A percentile compares a stretch with the other conserved stretches of the same genome.
phyloP scores from a whole-genome alignment of 2,329 filamentous ascomycete species.

The Neonectria punicea region DNA sequence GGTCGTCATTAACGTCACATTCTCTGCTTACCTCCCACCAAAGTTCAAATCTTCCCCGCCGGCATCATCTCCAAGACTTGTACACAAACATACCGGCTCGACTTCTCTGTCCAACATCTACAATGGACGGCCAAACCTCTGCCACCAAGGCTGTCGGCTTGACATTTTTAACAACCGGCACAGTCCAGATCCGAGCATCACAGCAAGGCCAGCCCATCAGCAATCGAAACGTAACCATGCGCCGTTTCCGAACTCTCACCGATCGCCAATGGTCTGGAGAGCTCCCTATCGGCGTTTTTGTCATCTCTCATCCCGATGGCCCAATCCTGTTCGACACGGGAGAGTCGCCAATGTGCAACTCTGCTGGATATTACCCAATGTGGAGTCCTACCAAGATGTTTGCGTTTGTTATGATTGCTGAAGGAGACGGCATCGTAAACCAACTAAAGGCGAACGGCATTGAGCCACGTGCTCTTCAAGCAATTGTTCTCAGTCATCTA shows the following conservation, averaged over 20 bases:
- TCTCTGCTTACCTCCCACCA: too few relatives aligned
- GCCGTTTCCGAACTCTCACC: conserved; percentile 9
- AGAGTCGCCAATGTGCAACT: conserved; percentile 18
- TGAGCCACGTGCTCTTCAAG: conserved; percentile 5
- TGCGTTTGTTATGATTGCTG: not conserved
- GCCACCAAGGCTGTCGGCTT: not conserved
- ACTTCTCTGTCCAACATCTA: too few relatives aligned
- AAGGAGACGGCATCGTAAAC: conserved; percentile 7
- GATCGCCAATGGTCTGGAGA: conserved; percentile 15
- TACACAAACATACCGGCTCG: too few relatives aligned
- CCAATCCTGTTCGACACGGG: conserved; percentile 18
- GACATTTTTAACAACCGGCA: conserved; percentile 6
- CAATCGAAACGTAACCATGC: not conserved
- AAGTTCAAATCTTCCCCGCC: too few relatives aligned
- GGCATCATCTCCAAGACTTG: too few relatives aligned
- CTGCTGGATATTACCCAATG: conserved; percentile 4
- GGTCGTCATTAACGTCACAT: not conserved
- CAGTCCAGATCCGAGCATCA: conserved; percentile 3
- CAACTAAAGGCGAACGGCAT: conserved; percentile 7
- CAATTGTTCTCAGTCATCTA: conserved; percentile 19
- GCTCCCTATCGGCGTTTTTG: conserved; percentile 14
- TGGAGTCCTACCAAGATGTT: conserved; percentile 5
- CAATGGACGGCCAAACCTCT: not conserved
- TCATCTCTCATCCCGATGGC: conserved; percentile 13
- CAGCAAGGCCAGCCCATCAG: conserved; percentile 6